Base-by-base conservation (phyloP, 345 rosid genomes). In the Mangifera indica region DNA sequence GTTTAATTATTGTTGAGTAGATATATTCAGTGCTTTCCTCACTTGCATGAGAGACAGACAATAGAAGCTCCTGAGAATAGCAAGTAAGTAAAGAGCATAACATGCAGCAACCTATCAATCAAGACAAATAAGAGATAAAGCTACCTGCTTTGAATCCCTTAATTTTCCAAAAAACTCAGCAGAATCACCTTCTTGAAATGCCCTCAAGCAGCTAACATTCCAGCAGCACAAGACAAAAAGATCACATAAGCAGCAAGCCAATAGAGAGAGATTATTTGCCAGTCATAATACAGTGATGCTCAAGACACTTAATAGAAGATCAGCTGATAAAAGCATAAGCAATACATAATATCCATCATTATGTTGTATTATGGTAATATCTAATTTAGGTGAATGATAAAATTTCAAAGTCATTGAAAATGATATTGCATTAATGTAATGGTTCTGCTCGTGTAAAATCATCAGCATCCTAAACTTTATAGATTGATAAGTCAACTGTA, bases 21-120 rank as follows among this genome's bases (percentile, higher is more conserved):
- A 94, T 89, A 75, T 78, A 83, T 73, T 85, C 97, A 5, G 95
- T 94, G 87, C 95, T 89, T 76, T 94, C 98, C 80, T 87, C 90
- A 71, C 97, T 94, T 71, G 95, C 93, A 77, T 76, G 82, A 77
- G 93, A 89, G 57, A 92, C 81, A 71, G 88, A 86, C 76, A 84
- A 76, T 54, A 88, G 84, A 78, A 92, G 98, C 83, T 86, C 97
- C 98, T 94, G 69, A 70, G 54, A 79, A 66, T 29, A 10, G 49
- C 9, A 71, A 32, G 34, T 51, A 61, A 81, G 48, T 54, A 71
- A 25, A n/a, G 14, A 64, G 49, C 18, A 37, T 22, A 15, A 60
- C 66, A 64, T 21, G 22, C 37, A 64, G 77, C 67, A 74, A 45
- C 77, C 60, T 44, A 32, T 32, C 66, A 60, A 60, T 12, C 40